A percentile compares a stretch with the other conserved stretches of the same genome.
Evolutionary conservation across 1,284 basidiomycete genomes (phyloP).

Genomic region (Ganoderma sinense): DNA sequence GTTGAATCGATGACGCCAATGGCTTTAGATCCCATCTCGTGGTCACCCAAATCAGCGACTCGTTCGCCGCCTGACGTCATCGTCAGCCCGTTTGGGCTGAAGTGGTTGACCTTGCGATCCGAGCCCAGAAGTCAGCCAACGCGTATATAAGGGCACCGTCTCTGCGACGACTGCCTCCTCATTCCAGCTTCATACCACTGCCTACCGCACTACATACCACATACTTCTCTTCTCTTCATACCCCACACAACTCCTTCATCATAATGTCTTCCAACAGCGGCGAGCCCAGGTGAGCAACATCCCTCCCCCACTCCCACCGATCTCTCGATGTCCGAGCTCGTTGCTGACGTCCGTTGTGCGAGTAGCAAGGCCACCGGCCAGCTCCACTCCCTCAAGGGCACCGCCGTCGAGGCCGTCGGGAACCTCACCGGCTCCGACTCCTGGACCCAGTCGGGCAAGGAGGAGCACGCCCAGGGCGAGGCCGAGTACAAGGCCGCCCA

Average conservation of each 20-base stretch:
- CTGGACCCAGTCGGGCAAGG: constrained; percentile 64
- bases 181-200: background rate
- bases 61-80: constrained; percentile 1
- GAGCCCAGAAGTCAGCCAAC: background rate
- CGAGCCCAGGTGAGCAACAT: constrained; percentile 30
- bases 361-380: constrained; percentile 70
- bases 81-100: background rate
- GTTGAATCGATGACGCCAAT: constrained; percentile 7
- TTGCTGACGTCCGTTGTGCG: background rate
- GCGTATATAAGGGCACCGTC: background rate
- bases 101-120: constrained; percentile 4
- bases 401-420: constrained; percentile 63
- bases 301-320: background rate
- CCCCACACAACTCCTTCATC: constrained; percentile 2
- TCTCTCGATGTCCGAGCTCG: background rate
- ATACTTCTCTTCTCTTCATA: background rate
- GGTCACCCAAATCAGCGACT: background rate
- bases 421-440: constrained; percentile 54
- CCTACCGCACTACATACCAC: background rate
- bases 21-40: constrained; percentile 6
- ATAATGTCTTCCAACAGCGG: constrained; percentile 29
- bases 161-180: background rate
- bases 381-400: constrained; percentile 68
- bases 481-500: constrained; percentile 64
- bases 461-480: constrained; percentile 75